Base-by-base conservation (phyloP, 768 basidiomycete genomes). In the Pisolithus albus region DNA sequence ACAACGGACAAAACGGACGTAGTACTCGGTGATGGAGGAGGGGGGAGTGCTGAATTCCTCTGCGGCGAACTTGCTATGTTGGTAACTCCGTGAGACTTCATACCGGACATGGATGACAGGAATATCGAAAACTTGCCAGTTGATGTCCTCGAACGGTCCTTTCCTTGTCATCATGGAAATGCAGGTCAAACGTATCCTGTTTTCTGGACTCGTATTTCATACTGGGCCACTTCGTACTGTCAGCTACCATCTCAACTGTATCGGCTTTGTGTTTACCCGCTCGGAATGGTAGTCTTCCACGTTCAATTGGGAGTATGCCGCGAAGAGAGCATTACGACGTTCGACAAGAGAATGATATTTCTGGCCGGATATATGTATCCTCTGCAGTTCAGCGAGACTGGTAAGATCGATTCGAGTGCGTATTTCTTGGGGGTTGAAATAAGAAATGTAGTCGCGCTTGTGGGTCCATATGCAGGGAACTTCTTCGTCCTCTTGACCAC, bases 61-160 rank as follows among this genome's bases (percentile, higher is more conserved):
- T 26, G 78, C 74, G 2, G 91, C 91, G 36, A 94, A 85, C 52
- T 82, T 78, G 62, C 89, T 92, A 63, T 93, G 85, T 69, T 94
- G 92, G 67, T 92, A 98, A 40, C 97, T 82, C 41, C 95, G 79
- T 13, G 96, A 95, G 34, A 95, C 86, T 51, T 95, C 91, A 62
- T 99, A 96, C 40, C 79, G 78, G 32, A 90, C 83, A 63, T 88
- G 96, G 36, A 88, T 82, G 51, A 94, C 83, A 1, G 84, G 86
- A 43, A 82, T 86, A 51, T 80, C 72, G 58, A 81, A 79, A 30
- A 60, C 57, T 53, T 77, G 76, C 36, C 73, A 73, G 46, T 73
- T 70, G 47, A 46, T 44, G 41, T 58, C 66, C n/a, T 65, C 60
- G 5, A 67, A 46, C 19, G 55, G 24, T 63, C 62, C 61, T 67